Conservation (phyloP, 2,329 filamentous ascomycete species). For the Proliferodiscus dingleyae region DNA sequence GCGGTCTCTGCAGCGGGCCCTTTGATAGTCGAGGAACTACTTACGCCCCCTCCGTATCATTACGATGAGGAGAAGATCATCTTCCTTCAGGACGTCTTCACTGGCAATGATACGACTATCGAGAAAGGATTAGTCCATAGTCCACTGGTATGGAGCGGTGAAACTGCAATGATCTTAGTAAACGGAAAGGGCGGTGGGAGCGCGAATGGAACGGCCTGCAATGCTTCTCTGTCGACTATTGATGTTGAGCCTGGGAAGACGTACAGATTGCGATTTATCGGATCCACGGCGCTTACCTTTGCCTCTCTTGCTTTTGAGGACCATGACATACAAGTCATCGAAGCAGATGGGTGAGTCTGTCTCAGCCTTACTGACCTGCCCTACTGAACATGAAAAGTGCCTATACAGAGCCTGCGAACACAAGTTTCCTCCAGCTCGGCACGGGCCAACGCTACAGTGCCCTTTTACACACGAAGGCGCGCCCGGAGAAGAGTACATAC, state of each 20-base stretch:
- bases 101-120: conserved; percentile 47
- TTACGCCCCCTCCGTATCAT: conserved; percentile 41
- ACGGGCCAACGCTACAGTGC: conserved; percentile 47
- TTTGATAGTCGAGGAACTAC: conserved; percentile 41
- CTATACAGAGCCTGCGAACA: conserved; percentile 38
- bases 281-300: conserved; percentile 50
- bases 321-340: conserved; percentile 55
- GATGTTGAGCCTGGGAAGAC: conserved; percentile 55
- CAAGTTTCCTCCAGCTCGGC: conserved; percentile 41
- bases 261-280: conserved; percentile 59
- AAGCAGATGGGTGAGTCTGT: conserved; percentile 47
- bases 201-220: conserved; percentile 31
- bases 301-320: conserved; percentile 50
- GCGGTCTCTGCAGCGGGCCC: conserved; percentile 43
- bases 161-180: conserved; percentile 51
- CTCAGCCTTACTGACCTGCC: conserved; percentile 14
- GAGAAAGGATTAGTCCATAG: conserved; percentile 42
- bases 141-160: conserved; percentile 55
- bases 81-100: conserved; percentile 53
- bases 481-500: conserved; percentile 33
- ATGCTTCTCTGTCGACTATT: conserved; percentile 42
- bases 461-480: conserved; percentile 40
- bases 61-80: conserved; percentile 60
- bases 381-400: conserved; percentile 23
- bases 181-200: conserved; percentile 50